Evolutionary conservation across 306 rosid species (phyloP).

Genomic region (Dalbergia cochinchinensis): DNA sequence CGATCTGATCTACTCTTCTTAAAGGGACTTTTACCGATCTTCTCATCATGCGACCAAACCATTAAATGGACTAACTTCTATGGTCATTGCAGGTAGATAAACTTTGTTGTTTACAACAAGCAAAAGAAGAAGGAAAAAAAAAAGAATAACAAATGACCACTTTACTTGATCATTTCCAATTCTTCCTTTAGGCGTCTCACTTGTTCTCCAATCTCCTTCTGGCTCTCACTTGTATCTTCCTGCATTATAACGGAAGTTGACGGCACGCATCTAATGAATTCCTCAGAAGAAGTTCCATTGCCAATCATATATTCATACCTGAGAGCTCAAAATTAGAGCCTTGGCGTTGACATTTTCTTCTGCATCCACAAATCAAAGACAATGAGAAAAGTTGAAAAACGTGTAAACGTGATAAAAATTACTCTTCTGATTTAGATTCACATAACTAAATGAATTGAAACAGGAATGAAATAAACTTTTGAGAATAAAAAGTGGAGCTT

Average conservation of each 20-base stretch:
- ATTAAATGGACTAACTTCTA: too few species aligned
- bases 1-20: too few species aligned
- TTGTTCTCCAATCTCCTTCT: constrained; percentile 58
- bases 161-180: constrained; percentile 56
- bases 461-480: neutral
- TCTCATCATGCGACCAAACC: too few species aligned
- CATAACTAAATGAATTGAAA: neutral
- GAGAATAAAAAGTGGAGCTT: neutral
- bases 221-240: constrained; percentile 57
- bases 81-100: too few species aligned
- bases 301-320: constrained; percentile 52
- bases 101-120: too few species aligned
- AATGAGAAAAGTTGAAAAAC: neutral
- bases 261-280: constrained; percentile 4
- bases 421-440: neutral
- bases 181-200: constrained; percentile 70
- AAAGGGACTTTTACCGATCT: too few species aligned
- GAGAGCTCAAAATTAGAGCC: constrained; percentile 58
- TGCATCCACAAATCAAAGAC: constrained; percentile 12
- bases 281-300: neutral
- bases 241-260: constrained; percentile 46
- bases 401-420: neutral
- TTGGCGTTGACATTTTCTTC: constrained; percentile 38
- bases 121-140: too few species aligned
- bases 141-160: neutral